Conservation (phyloP, 176 grass and related monocot genomes). For the Thalia dealbata region DNA sequence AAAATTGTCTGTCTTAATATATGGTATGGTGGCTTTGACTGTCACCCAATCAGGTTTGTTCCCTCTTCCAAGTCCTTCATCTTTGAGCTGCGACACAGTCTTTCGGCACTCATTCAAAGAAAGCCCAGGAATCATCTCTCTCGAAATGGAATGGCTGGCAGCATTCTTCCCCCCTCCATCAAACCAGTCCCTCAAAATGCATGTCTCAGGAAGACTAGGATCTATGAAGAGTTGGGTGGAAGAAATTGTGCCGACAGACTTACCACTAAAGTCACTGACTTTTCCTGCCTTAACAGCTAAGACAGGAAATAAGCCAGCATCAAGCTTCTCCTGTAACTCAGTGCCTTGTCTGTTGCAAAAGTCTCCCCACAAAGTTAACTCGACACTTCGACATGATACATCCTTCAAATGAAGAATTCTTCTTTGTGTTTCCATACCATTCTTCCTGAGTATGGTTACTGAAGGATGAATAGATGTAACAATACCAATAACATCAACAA, state of each 20-base stretch:
- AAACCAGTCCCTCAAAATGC: slow-evolving; percentile 70
- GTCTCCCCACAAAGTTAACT: slow-evolving; percentile 92
- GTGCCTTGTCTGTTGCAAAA: slow-evolving; percentile 90
- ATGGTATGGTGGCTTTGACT: slow-evolving; percentile 62
- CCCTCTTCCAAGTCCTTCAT: slow-evolving; percentile 69
- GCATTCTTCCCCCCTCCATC: slow-evolving; percentile 64
- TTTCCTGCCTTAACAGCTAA: slow-evolving; percentile 82
- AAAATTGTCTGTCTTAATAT: slow-evolving; percentile 75
- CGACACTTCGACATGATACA: slow-evolving; percentile 72
- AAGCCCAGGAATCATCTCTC: slow-evolving; percentile 46
- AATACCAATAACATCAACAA: slow-evolving; percentile 77
- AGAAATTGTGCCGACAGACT: slow-evolving; percentile 84
- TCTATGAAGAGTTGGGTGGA: slow-evolving; percentile 72
- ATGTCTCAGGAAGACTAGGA: slow-evolving; percentile 64
- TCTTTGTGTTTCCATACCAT: slow-evolving; percentile 88
- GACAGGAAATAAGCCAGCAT: slow-evolving; percentile 42
- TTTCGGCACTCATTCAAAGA: slow-evolving; percentile 57
- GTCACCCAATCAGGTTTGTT: slow-evolving; percentile 76
- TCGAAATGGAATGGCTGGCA: slow-evolving; percentile 71
- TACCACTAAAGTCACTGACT: slow-evolving; percentile 89
- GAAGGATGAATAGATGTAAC: slow-evolving; percentile 69
- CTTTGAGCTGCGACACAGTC: slow-evolving; percentile 66
- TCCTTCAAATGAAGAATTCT: slow-evolving; percentile 71
- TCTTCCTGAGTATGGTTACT: slow-evolving; percentile 71
- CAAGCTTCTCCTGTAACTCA: slow-evolving; percentile 54